These are phyloP conservation scores for Alternaria ventricosa DNA, from an alignment of 2,329 filamentous ascomycete genomes.

Conservation along the genomic window DNA sequence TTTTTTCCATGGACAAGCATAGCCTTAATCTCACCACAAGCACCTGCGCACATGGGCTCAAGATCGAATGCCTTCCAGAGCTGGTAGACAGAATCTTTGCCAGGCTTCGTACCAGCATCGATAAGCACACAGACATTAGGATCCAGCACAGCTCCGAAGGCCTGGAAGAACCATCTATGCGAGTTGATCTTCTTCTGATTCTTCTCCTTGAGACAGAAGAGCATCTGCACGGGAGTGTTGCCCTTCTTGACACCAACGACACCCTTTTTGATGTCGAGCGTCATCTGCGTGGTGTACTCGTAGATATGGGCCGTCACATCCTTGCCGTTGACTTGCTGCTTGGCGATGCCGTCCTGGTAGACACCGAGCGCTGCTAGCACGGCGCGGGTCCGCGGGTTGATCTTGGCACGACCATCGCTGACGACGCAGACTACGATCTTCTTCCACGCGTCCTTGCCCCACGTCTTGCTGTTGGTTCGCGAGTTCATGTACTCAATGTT, in stretches of 20 bases:
- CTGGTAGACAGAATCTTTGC: slow-evolving; percentile 93
- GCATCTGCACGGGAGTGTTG: slow-evolving; percentile 88
- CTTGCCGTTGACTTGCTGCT: slow-evolving; percentile 96
- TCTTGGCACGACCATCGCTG: slow-evolving; percentile 95
- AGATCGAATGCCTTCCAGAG: slow-evolving; percentile 98
- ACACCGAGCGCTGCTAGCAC: slow-evolving; percentile 92
- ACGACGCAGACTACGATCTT: slow-evolving; percentile 99
- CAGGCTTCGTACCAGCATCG: slow-evolving; percentile 94
- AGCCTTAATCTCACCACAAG: slow-evolving; percentile 98
- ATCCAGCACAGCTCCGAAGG: slow-evolving; percentile 88
- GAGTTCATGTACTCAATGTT: slow-evolving; percentile 99
- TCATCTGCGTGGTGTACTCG: slow-evolving; percentile 87
- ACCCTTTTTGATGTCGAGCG: slow-evolving; percentile 86
- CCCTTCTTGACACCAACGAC: slow-evolving; percentile 84
- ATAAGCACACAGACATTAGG: slow-evolving; percentile 97
- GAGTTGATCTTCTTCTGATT: slow-evolving; percentile 99
- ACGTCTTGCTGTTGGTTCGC: slow-evolving; percentile 90
- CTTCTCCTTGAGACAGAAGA: slow-evolving; percentile 99
- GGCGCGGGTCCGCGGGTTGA: slow-evolving; percentile 88
- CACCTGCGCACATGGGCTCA: slow-evolving; percentile 95
- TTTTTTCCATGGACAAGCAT: slow-evolving; percentile 92
- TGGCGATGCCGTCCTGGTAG: slow-evolving; percentile 97
- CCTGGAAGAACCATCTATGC: slow-evolving; percentile 98
- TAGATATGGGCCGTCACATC: slow-evolving; percentile 98
- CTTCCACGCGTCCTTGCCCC: slow-evolving; percentile 99